phyloP scores from a whole-genome alignment of 2,329 filamentous ascomycete genomes.

The Blumeriella jaapii region DNA sequence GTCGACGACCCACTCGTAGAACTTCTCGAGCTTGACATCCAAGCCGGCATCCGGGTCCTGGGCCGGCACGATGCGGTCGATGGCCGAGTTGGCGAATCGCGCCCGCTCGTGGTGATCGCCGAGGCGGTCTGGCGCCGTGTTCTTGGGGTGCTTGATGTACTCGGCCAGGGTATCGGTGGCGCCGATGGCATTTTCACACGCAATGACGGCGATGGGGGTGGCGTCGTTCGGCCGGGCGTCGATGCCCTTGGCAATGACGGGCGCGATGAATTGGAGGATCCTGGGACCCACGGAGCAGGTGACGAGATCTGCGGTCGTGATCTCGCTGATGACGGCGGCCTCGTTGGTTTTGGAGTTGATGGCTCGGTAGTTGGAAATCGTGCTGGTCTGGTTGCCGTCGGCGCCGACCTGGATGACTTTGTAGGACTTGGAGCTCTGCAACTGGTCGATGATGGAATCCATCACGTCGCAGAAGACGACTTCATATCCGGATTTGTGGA shows the following conservation, averaged over 20 bases:
- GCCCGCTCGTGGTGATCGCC: conserved; percentile 61
- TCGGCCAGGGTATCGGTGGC: conserved; percentile 80
- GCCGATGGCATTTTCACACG: conserved; percentile 95
- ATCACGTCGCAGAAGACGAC: conserved; percentile 95
- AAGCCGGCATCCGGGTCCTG: conserved; percentile 72
- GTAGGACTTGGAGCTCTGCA: conserved; percentile 70
- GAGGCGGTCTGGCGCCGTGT: conserved; percentile 58
- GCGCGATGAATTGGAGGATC: conserved; percentile 91
- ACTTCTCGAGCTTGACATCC: conserved; percentile 93
- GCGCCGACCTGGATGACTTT: conserved; percentile 85
- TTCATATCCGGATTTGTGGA: conserved; percentile 90
- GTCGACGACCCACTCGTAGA: conserved; percentile 98
- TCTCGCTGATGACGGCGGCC: conserved; percentile 70
- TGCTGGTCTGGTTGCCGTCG: conserved; percentile 69
- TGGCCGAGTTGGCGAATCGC: conserved; percentile 92
- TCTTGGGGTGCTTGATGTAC: conserved; percentile 64
- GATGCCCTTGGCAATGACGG: conserved; percentile 90
- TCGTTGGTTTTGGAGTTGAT: conserved; percentile 89
- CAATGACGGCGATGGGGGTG: conserved; percentile 78
- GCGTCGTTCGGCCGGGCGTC: conserved; percentile 54
- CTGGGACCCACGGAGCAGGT: conserved; percentile 96
- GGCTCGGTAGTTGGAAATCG: conserved; percentile 89
- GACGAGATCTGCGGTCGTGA: conserved; percentile 77
- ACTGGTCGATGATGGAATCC: conserved; percentile 65
- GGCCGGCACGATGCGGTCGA: conserved; percentile 93